These are phyloP conservation scores for Tylopilus sp. DNA, from an alignment of 1,284 basidiomycete species.

Conservation along the genomic window DNA sequence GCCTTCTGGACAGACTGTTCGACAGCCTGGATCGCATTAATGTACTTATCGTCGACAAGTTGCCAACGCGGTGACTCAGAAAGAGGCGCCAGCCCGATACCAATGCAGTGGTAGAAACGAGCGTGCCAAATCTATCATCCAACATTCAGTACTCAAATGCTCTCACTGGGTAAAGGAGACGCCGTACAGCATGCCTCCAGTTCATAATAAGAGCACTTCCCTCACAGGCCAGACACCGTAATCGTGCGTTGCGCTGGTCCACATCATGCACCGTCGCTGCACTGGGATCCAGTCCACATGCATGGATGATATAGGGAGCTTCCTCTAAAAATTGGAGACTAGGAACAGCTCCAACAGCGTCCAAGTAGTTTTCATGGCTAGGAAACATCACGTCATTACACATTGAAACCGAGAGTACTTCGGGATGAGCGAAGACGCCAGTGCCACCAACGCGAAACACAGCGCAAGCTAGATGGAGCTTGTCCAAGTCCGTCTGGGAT, in stretches of 20 bases:
- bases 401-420: conserved; percentile 5
- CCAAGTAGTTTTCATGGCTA: neutral
- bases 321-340: neutral
- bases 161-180: neutral
- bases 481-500: neutral
- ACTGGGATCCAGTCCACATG: conserved; percentile 1
- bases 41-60: conserved; percentile 13
- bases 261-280: conserved; percentile 17
- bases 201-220: conserved; percentile 10
- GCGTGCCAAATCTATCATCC: conserved; percentile 18
- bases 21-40: conserved; percentile 13
- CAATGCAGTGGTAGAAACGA: conserved; percentile 9
- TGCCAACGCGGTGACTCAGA: conserved; percentile 12
- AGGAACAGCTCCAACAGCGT: neutral
- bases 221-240: conserved; percentile 12
- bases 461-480: conserved; percentile 17
- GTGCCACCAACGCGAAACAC: conserved; percentile 10
- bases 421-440: conserved; percentile 4
- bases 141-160: neutral
- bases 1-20: conserved; percentile 7
- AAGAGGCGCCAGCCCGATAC: conserved; percentile 2
- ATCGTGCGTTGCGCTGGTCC: conserved; percentile 21
- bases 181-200: conserved; percentile 19
- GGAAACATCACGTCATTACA: neutral
- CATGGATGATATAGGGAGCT: neutral